Base-by-base conservation (phyloP, 2,329 filamentous ascomycete genomes). In the Cladosporium phlei region DNA sequence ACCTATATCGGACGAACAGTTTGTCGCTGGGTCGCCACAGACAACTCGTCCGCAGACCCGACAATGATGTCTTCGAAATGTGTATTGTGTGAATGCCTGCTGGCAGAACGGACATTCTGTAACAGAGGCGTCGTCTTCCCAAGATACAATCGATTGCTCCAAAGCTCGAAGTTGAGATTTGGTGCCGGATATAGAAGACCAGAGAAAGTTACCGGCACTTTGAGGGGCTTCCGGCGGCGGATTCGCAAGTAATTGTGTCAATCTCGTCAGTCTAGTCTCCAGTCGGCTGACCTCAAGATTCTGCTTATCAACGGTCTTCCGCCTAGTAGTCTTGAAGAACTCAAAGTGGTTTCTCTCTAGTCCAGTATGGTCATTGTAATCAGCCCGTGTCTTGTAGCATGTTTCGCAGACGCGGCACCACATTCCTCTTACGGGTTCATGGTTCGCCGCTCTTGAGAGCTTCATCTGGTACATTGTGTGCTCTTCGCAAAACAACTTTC, bases 391-490 rank as follows among this genome's bases (percentile, higher is more conserved):
- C 70, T 96, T 97, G 71, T 93, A 98, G 69, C 93, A 98, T n/a
- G 93, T 97, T 71, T 98, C 93, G 63, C 93, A 98, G 2, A 97
- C 91, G 42, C 93, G 74, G 58, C 88, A 95, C 93, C 93, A 98
- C 56, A 88, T 79, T 6, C 93, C 93, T 52, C 91, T 76, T 1
- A 93, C 80, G 0, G 93, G 91, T 54, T 98, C 93, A 67, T 96
- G 88, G 49, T 83, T 79, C 3, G 93, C 93, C 22, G 89, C 85
- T 46, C 90, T 77, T 7, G 90, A 95, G 9, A 98, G 75, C 72
- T 94, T 96, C 86, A 97, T 97, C 71, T 98, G 91, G 63, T 97
- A 98, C 90, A 98, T 95, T 43, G 93, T 97, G 65, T 98, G 93
- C 57, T 91, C 87, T 62, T 97, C 93, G 67, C 93, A 98, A 64